Conservation (phyloP, 371 early-diverging fungal species). For the Mucor velutinosus region DNA sequence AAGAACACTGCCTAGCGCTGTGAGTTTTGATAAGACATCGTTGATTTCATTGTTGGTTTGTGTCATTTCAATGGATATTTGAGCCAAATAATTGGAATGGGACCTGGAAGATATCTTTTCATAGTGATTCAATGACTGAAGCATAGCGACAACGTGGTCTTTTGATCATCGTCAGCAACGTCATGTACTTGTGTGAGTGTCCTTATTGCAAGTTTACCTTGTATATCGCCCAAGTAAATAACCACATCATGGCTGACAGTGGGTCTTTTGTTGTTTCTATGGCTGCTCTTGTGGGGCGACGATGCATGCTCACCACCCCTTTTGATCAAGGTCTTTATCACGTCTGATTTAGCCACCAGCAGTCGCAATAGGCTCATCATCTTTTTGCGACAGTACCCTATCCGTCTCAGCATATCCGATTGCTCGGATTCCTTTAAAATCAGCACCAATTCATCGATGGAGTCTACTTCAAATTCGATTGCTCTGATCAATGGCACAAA, state of each 20-base stretch:
- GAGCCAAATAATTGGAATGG: slow-evolving; percentile 95
- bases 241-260: slow-evolving; percentile 57
- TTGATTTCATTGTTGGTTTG: slow-evolving; percentile 90
- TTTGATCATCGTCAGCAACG: too few species aligned
- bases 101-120: slow-evolving; percentile 88
- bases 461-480: slow-evolving; percentile 85
- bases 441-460: slow-evolving; percentile 87
- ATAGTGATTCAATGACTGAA: slow-evolving; percentile 85
- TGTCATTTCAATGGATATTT: slow-evolving; percentile 94
- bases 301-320: slow-evolving; percentile 51
- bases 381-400: slow-evolving; percentile 79
- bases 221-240: slow-evolving; percentile 90
- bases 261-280: slow-evolving; percentile 11
- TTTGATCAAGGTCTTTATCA: slow-evolving; percentile 76
- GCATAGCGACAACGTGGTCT: slow-evolving; percentile 94
- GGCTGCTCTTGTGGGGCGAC: background rate
- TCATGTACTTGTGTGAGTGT: too few species aligned
- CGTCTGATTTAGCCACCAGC: slow-evolving; percentile 76
- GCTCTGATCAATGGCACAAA: slow-evolving; percentile 76
- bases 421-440: slow-evolving; percentile 87
- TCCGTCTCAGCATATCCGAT: slow-evolving; percentile 82
- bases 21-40: slow-evolving; percentile 85
- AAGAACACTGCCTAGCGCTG: slow-evolving; percentile 88
- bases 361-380: slow-evolving; percentile 75
- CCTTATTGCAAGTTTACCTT: slow-evolving; percentile 47